Percentiles rank a stretch among this genome's conserved stretches.
phyloP scores from a whole-genome alignment of 371 early-diverging fungal species.

The Mucor velutinosus region DNA sequence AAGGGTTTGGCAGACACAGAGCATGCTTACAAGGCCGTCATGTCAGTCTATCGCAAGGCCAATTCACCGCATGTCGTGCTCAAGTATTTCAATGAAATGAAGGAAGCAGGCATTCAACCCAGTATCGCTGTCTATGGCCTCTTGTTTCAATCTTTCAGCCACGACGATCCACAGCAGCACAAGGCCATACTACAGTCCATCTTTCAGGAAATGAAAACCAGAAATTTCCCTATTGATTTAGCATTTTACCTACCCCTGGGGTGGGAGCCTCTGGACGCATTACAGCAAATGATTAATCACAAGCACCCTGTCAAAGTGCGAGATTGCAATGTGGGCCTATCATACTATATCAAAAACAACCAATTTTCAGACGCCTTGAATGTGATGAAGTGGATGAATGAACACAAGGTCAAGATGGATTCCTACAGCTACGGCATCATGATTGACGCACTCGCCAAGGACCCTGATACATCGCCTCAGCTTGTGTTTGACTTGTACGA shows the following conservation, averaged over 20 bases:
- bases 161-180: neutral
- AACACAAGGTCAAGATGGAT: slow-evolving; percentile 28
- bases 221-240: slow-evolving; percentile 6
- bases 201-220: slow-evolving; percentile 16
- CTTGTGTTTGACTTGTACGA: slow-evolving; percentile 36
- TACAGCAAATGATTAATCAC: slow-evolving; percentile 24
- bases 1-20: slow-evolving; percentile 7
- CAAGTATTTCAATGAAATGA: slow-evolving; percentile 44
- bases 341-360: slow-evolving; percentile 29
- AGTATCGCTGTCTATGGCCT: slow-evolving; percentile 34
- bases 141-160: slow-evolving; percentile 16
- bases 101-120: slow-evolving; percentile 26
- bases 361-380: slow-evolving; percentile 33
- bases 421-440: slow-evolving; percentile 39
- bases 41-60: slow-evolving; percentile 15
- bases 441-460: slow-evolving; percentile 42
- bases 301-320: neutral
- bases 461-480: slow-evolving; percentile 18
- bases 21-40: slow-evolving; percentile 24
- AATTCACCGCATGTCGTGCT: slow-evolving; percentile 22
- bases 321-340: slow-evolving; percentile 42
- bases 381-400: slow-evolving; percentile 31
- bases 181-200: slow-evolving; percentile 1
- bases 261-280: slow-evolving; percentile 25
- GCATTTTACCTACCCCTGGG: slow-evolving; percentile 32